phyloP scores from a whole-genome alignment of 495 filamentous ascomycete species.

The Neurospora sublineolata region DNA sequence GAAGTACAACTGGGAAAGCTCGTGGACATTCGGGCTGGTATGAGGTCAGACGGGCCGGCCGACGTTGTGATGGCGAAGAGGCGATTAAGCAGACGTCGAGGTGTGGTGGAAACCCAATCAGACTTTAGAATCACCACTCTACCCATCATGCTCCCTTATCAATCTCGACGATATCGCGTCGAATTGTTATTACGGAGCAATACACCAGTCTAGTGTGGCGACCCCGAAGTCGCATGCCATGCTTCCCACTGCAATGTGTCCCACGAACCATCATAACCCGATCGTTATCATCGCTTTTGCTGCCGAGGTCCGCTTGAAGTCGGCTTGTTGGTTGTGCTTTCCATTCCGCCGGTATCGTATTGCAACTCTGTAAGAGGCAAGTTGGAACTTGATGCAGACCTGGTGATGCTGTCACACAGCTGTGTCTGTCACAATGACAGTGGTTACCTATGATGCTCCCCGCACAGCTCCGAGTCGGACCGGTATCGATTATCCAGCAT shows the following conservation, averaged over 20 bases:
- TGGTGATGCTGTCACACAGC: not conserved
- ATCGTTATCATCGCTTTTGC: not conserved
- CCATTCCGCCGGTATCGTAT: not conserved
- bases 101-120: not conserved
- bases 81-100: not conserved
- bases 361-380: not conserved
- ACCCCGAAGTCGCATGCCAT: not conserved
- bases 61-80: not conserved
- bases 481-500: no score
- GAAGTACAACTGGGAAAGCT: constrained; percentile 36
- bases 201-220: not conserved
- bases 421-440: not conserved
- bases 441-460: no score
- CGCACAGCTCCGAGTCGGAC: no score
- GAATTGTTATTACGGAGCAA: not conserved
- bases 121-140: not conserved
- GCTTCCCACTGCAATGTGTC: not conserved
- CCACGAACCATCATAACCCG: not conserved
- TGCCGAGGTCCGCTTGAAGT: not conserved
- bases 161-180: not conserved
- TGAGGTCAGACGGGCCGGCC: constrained; percentile 4
- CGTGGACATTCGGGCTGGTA: constrained; percentile 35
- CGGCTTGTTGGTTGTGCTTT: not conserved
- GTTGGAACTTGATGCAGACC: not conserved
- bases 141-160: not conserved